Evolutionary conservation across 2,329 filamentous ascomycete species (phyloP).

Genomic region (Clonostachys rosea): DNA sequence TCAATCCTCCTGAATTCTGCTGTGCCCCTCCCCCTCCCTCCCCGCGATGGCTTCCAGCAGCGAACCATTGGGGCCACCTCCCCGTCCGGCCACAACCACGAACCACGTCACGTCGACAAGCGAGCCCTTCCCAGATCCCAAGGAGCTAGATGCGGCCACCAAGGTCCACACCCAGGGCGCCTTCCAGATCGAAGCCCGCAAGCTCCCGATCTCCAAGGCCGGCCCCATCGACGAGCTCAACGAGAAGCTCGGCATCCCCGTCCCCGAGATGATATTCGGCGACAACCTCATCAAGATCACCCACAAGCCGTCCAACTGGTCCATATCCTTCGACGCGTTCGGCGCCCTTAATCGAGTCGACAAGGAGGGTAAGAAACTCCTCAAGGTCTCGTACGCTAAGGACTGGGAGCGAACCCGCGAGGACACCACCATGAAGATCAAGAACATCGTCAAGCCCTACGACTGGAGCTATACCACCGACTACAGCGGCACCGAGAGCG

Average conservation of each 20-base stretch:
- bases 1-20: no score
- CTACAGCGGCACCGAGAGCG: constrained; percentile 68
- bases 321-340: constrained; percentile 75
- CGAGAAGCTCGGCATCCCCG: constrained; percentile 72
- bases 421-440: constrained; percentile 80
- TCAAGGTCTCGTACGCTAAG: constrained; percentile 88
- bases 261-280: constrained; percentile 99
- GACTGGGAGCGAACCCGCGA: constrained; percentile 72
- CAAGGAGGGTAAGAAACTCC: constrained; percentile 87
- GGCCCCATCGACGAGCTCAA: constrained; percentile 85
- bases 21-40: no score
- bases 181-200: constrained; percentile 77
- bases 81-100: constrained; percentile 12
- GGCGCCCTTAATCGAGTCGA: constrained; percentile 88
- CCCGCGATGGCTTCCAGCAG: no score
- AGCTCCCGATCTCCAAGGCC: constrained; percentile 91
- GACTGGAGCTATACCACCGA: constrained; percentile 97
- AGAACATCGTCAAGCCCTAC: constrained; percentile 90
- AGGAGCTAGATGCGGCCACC: constrained; percentile 48
- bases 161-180: constrained; percentile 52
- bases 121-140: constrained; percentile 51
- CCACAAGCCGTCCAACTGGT: constrained; percentile 73
- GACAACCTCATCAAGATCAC: constrained; percentile 80
- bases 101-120: constrained; percentile 33
- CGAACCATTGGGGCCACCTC: no score